Evolutionary conservation across 441 rosid species (phyloP).

Genomic region (Flueggea neowawraea): DNA sequence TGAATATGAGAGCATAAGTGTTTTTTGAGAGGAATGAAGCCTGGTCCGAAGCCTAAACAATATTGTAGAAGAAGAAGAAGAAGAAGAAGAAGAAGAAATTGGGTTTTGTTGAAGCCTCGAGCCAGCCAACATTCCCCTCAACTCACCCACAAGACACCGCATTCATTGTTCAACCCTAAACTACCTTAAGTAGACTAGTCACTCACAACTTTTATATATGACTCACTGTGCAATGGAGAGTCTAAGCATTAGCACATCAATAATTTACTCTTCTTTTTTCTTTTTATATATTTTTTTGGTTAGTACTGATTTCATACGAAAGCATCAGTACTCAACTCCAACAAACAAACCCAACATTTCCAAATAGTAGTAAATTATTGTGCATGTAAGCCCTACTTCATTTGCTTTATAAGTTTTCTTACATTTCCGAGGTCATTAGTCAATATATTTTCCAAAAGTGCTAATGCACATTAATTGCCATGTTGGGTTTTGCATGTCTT

Average conservation of each 20-base stretch:
- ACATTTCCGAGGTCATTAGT: constrained; percentile 31
- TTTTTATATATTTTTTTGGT: too few species aligned
- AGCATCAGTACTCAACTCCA: constrained; percentile 5
- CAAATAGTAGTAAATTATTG: not conserved
- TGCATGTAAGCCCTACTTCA: not conserved
- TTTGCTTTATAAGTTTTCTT: constrained; percentile 15
- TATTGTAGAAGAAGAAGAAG: too few species aligned
- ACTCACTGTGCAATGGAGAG: too few species aligned
- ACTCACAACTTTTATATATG: constrained; percentile 7
- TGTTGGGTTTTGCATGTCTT: not conserved
- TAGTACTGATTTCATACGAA: too few species aligned
- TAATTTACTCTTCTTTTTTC: too few species aligned
- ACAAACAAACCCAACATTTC: not conserved
- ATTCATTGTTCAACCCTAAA: constrained; percentile 2
- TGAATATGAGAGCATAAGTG: too few species aligned
- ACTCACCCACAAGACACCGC: constrained; percentile 1
- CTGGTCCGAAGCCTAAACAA: constrained; percentile 39
- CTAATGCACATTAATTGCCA: too few species aligned
- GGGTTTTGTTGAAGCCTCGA: constrained; percentile 37
- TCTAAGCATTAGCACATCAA: too few species aligned
- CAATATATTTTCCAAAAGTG: not conserved
- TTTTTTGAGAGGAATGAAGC: constrained; percentile 55
- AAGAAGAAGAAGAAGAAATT: too few species aligned
- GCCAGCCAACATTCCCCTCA: constrained; percentile 48
- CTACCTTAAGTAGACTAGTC: not conserved